Conservation (phyloP, 2,329 filamentous ascomycete genomes). For the Knufia fluminis region DNA sequence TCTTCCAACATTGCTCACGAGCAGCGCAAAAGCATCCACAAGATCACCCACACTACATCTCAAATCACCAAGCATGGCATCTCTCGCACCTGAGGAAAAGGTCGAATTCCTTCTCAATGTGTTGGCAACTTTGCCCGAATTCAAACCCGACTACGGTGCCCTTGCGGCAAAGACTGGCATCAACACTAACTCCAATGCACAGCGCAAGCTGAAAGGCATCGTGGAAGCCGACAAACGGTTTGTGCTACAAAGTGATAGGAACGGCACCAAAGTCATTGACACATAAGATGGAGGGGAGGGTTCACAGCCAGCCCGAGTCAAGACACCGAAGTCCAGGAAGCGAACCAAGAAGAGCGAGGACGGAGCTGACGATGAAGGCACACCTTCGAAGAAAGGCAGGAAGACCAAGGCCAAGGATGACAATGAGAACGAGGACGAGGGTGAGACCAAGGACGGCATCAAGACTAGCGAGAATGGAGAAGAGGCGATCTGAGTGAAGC, state of each 20-base stretch:
- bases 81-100: conserved; percentile 3
- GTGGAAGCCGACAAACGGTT: conserved; percentile 4
- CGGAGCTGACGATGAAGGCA: background rate
- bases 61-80: background rate
- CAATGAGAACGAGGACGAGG: background rate
- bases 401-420: background rate
- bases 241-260: background rate
- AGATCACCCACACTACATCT: background rate
- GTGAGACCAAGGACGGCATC: background rate
- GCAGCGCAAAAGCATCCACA: background rate
- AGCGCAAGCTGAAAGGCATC: conserved; percentile 1
- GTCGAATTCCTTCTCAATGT: conserved; percentile 4
- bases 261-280: background rate
- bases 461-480: background rate
- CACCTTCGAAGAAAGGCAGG: too few species aligned
- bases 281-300: background rate
- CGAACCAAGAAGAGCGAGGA: background rate
- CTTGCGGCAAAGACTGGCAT: background rate
- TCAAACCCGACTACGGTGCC: conserved; percentile 6
- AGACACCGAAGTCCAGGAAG: background rate
- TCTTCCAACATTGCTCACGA: too few species aligned
- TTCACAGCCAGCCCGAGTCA: background rate
- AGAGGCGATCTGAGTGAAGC: background rate
- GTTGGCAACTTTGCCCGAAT: background rate
- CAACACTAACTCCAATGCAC: conserved; percentile 2